Percentiles rank a stretch among this genome's conserved stretches.
Conservation (phyloP, 352 stramenopile genomes). For the Discostella stelligera region DNA sequence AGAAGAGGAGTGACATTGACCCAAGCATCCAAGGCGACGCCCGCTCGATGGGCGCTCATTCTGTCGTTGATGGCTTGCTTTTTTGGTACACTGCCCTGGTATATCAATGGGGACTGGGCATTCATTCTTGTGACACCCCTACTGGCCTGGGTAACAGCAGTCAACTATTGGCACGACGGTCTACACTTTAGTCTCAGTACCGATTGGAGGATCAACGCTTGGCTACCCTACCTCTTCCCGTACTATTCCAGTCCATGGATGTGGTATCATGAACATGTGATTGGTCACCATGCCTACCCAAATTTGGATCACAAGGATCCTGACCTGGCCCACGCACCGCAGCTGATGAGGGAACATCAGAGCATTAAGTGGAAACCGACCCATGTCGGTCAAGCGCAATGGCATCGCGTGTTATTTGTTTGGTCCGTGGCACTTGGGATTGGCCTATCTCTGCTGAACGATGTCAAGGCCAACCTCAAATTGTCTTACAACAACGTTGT, state of each 20-base stretch:
- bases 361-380: constrained; percentile 46
- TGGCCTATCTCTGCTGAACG: constrained; percentile 41
- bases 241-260: constrained; percentile 51
- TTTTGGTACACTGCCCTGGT: constrained; percentile 38
- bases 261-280: constrained; percentile 92
- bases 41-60: constrained; percentile 39
- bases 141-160: constrained; percentile 43
- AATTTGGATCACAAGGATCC: constrained; percentile 84
- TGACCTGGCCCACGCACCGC: constrained; percentile 49
- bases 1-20: constrained; percentile 24
- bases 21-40: constrained; percentile 53
- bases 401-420: constrained; percentile 29
- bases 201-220: constrained; percentile 58
- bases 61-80: constrained; percentile 34
- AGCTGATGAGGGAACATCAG: constrained; percentile 52
- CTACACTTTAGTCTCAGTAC: constrained; percentile 50
- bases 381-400: constrained; percentile 31
- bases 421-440: constrained; percentile 43
- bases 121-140: constrained; percentile 48
- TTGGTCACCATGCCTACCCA: constrained; percentile 93
- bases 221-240: constrained; percentile 53
- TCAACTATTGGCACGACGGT: constrained; percentile 60
- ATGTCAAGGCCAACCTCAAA: constrained; percentile 48
- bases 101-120: constrained; percentile 34
- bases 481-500: constrained; percentile 55